Base-by-base conservation (phyloP, 257 asterid species). In the Knoxia roxburghii region DNA sequence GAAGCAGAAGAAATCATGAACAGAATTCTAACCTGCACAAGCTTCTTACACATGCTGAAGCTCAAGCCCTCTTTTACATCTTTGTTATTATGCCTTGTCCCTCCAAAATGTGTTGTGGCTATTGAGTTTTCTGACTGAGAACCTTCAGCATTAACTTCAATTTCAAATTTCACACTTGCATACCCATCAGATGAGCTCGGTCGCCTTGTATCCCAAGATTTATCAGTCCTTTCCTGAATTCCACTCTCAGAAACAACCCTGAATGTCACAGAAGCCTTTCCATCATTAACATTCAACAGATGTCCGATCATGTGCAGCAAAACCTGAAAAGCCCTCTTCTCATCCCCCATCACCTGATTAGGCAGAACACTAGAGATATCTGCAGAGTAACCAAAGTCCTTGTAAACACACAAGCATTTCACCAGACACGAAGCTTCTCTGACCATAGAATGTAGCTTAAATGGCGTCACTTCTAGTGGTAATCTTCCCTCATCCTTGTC, bases 1-100 rank as follows among this genome's bases (percentile, higher is more conserved):
- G 48, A n/a, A 45, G 3, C 8, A 33, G 23, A 30, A 43, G 41
- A 64, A 55, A 68, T n/a, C 55, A 57, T 57, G 3, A 26, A 20
- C 37, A 1, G 43, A 13, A 27, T 52, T 56, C 78, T 68, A 40
- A 81, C 85, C 85, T 75, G 80, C 59, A 81, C 85, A 37, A 81
- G 83, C 66, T 81, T 81, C 69, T 76, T 78, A 78, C 83, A 81
- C 85, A 78, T 81, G 72, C 68, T 81, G 73, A 75, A 81, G 75
- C 85, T 81, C 74, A 81, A 68, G 61, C 83, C 81, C 72, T 75
- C 81, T 57, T 74, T 81, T 56, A 62, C 67, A 39, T 77, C 80
- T 62, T 75, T 77, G 76, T 64, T 66, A 66, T 68, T 81, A 21
- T 75, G 61, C 65, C 76, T 68, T 60, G 76, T 68, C 46, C 80